Conservation (phyloP, 306 rosid genomes). For the Rosa multiflora region DNA sequence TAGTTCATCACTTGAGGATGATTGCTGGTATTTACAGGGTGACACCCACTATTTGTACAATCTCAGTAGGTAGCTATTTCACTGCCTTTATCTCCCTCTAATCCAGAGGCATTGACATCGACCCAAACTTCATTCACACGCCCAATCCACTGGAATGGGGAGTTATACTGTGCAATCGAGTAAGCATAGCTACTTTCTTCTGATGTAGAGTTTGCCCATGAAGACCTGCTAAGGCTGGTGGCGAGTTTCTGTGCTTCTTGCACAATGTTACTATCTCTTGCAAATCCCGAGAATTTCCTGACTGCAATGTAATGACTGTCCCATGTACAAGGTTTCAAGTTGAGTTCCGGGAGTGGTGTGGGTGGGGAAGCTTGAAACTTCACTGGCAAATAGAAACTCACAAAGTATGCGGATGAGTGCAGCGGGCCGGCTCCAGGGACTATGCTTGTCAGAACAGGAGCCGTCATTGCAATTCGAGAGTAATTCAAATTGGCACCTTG, state of each 20-base stretch:
- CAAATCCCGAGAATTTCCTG: constrained; percentile 67
- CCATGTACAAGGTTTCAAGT: constrained; percentile 43
- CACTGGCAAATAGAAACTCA: constrained; percentile 59
- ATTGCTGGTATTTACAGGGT: neutral
- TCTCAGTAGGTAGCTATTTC: constrained; percentile 43
- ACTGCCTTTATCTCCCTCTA: constrained; percentile 34
- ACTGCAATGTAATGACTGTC: constrained; percentile 56
- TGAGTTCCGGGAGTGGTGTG: constrained; percentile 64
- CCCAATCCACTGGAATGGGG: constrained; percentile 48
- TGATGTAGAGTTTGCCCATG: constrained; percentile 60
- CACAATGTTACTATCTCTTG: constrained; percentile 58
- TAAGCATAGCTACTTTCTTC: constrained; percentile 44
- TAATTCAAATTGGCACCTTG: constrained; percentile 85
- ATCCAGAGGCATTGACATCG: constrained; percentile 45
- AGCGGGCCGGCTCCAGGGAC: constrained; percentile 65
- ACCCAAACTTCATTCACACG: constrained; percentile 84
- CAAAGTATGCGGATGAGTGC: constrained; percentile 59
- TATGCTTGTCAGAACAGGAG: constrained; percentile 63
- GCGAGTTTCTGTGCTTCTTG: constrained; percentile 76
- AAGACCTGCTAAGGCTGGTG: constrained; percentile 50
- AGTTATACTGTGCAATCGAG: constrained; percentile 70
- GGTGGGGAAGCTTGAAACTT: constrained; percentile 72
- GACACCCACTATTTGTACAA: neutral
- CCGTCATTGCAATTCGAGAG: constrained; percentile 71
- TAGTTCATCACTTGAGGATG: neutral